Conservation (phyloP, 2,329 filamentous ascomycete genomes). For the Myriosclerotinia scirpicola region DNA sequence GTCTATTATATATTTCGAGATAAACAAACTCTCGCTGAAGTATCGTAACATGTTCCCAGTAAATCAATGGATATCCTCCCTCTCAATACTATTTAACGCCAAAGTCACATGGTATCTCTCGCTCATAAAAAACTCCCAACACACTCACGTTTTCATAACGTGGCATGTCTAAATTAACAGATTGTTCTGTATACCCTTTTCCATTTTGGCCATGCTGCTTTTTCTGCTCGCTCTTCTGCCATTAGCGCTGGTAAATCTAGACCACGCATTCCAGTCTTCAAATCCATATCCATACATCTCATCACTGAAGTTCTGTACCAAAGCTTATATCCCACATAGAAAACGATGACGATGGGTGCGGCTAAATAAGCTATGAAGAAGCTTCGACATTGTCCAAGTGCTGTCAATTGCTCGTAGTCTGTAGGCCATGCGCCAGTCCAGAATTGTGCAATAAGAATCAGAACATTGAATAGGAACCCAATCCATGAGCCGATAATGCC, state of each 20-base stretch:
- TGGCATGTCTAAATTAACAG: slow-evolving; percentile 50
- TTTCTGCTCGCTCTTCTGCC: slow-evolving; percentile 76
- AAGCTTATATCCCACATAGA: slow-evolving; percentile 75
- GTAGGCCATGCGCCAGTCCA: slow-evolving; percentile 83
- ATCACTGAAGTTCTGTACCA: slow-evolving; percentile 69
- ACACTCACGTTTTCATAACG: not conserved
- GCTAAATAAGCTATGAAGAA: slow-evolving; percentile 77
- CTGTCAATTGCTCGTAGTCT: slow-evolving; percentile 50
- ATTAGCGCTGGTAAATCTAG: slow-evolving; percentile 78
- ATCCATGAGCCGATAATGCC: slow-evolving; percentile 79
- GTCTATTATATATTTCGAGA: not conserved
- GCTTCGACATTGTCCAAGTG: slow-evolving; percentile 52
- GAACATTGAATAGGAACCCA: slow-evolving; percentile 71
- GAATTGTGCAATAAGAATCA: slow-evolving; percentile 81
- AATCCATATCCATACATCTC: slow-evolving; percentile 72
- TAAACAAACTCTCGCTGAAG: not conserved
- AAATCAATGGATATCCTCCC: not conserved
- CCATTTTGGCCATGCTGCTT: slow-evolving; percentile 69
- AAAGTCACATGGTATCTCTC: slow-evolving; percentile 14
- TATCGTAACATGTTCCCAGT: slow-evolving; percentile 6
- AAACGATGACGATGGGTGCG: slow-evolving; percentile 64
- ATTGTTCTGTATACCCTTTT: slow-evolving; percentile 74
- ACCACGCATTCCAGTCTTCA: slow-evolving; percentile 81
- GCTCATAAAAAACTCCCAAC: slow-evolving; percentile 1
- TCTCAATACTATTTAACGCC: slow-evolving; percentile 1